Base-by-base conservation (phyloP, 345 rosid genomes). In the Boechera retrofracta region DNA sequence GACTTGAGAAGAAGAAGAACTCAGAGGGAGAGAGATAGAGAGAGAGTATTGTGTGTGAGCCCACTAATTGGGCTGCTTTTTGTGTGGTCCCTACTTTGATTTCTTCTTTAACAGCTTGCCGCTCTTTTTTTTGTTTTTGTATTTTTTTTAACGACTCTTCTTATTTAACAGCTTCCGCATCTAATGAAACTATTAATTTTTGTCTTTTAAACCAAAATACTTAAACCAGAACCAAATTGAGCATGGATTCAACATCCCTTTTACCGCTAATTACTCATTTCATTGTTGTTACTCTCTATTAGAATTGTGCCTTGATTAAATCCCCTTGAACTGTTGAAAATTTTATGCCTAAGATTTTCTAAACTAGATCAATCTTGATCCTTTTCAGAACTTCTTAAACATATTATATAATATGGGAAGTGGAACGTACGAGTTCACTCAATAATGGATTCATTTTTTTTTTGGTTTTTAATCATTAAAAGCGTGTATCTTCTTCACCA, bases 51-150 rank as follows among this genome's bases (percentile, higher is more conserved):
- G 36, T 62, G 76, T 73, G 80, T 52, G 71, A 62, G 41, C 58
- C 80, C 75, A 76, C 80, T 69, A 32, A 69, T 47, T 33, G 63
- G 48, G 67, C 67, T 12, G 44, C 39, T 55, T 47, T 69, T 13
- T 3, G 2, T 10, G 54, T 75, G 62, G 79, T 63, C 11, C 80
- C 64, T 15, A 33, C 45, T 35, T 41, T 11, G 9, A 58, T 68
- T 35, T 55, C 10, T 24, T 33, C 61, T 24, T 44, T 66, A 56
- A 66, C 54, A 49, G 62, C 74, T 75, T 68, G 62, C 58, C 79
- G 74, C 69, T 63, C 51, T 52, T 38, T 54, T 32, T 10, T 60
- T 11, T 51, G 6, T 58, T 0, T 6, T 3, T 12, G 21, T 56
- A 2, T 3, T 3, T 12, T 51, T 49, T 11, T 26, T 53, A 62